Conservation (phyloP, 345 rosid species). For the Litchi chinensis region DNA sequence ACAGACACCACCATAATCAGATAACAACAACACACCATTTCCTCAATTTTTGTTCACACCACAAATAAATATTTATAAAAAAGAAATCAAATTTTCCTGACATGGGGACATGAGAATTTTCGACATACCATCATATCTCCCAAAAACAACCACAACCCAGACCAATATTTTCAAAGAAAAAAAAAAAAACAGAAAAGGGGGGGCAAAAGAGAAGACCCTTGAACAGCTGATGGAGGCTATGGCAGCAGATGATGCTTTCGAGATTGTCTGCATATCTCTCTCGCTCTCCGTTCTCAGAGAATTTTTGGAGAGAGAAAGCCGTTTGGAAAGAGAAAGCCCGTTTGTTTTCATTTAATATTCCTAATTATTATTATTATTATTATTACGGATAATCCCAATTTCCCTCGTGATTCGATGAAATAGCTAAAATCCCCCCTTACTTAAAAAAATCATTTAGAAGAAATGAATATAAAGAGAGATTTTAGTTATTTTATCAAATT, state of each 20-base stretch:
- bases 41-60: background rate
- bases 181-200: background rate
- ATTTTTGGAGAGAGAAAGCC: background rate
- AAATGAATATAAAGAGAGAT: too few species aligned
- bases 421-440: too few species aligned
- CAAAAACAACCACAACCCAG: background rate
- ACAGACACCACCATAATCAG: slow-evolving; percentile 3
- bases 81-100: slow-evolving; percentile 10
- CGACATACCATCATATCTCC: slow-evolving; percentile 9
- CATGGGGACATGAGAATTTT: slow-evolving; percentile 9
- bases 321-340: slow-evolving; percentile 12
- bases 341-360: too few species aligned
- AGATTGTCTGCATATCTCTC: slow-evolving; percentile 65
- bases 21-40: slow-evolving; percentile 6
- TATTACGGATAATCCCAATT: too few species aligned
- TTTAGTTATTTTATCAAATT: too few species aligned
- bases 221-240: slow-evolving; percentile 78
- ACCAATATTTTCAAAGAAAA: background rate
- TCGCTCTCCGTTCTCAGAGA: slow-evolving; percentile 11
- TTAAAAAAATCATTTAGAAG: too few species aligned
- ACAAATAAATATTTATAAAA: background rate
- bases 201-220: slow-evolving; percentile 41
- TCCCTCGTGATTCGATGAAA: too few species aligned
- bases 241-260: slow-evolving; percentile 71
- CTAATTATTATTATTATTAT: too few species aligned